Evolutionary conservation across 2,329 filamentous ascomycete species (phyloP).

Genomic region (Cercospora zeina): DNA sequence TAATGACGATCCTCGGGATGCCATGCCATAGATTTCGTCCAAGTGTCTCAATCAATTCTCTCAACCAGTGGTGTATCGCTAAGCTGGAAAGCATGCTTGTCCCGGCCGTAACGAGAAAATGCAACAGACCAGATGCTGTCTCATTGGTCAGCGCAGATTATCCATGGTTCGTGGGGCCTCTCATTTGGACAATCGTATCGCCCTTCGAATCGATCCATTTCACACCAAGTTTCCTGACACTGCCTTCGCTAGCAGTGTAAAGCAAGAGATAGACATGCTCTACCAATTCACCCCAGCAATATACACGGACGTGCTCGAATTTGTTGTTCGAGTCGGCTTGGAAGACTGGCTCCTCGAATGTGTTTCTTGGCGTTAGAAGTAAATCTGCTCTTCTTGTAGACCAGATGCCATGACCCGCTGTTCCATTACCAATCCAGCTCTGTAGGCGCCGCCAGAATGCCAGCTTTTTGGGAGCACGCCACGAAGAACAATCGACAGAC

Average conservation of each 20-base stretch:
- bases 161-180: neutral
- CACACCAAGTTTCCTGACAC: slow-evolving; percentile 58
- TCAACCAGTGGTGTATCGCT: neutral
- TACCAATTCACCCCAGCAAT: slow-evolving; percentile 74
- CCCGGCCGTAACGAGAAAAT: neutral
- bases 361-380: slow-evolving; percentile 17
- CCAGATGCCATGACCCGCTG: slow-evolving; percentile 68
- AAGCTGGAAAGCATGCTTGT: neutral
- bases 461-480: slow-evolving; percentile 53
- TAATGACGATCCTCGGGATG: neutral
- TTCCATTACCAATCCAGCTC: slow-evolving; percentile 59
- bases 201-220: slow-evolving; percentile 68
- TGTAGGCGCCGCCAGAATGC: slow-evolving; percentile 64
- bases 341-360: neutral
- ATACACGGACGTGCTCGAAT: slow-evolving; percentile 58
- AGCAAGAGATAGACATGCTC: slow-evolving; percentile 73
- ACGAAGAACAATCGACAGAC: slow-evolving; percentile 61
- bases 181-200: slow-evolving; percentile 56
- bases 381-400: slow-evolving; percentile 44
- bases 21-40: neutral
- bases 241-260: slow-evolving; percentile 68
- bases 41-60: neutral
- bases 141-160: neutral
- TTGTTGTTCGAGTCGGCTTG: slow-evolving; percentile 27
- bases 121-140: neutral